phyloP scores from a whole-genome alignment of 2,329 filamentous ascomycete species.

The Exophiala spinifera region DNA sequence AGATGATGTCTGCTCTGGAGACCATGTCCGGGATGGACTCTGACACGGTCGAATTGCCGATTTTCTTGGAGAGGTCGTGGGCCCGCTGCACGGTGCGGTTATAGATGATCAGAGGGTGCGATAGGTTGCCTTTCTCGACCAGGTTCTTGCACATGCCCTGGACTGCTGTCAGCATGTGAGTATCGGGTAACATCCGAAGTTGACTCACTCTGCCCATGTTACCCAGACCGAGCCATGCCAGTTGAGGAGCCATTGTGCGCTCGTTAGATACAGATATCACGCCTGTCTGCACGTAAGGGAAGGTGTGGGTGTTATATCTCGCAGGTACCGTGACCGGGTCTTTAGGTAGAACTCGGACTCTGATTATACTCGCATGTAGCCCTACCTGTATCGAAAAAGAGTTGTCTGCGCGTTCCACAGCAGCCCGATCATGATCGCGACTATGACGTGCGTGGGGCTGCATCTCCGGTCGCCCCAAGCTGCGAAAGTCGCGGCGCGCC shows the following conservation, averaged over 20 bases:
- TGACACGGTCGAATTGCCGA: slow-evolving; percentile 57
- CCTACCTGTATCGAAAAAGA: too few species aligned
- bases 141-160: slow-evolving; percentile 84
- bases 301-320: too few species aligned
- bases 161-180: background rate
- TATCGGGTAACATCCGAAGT: background rate
- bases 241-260: slow-evolving; percentile 39
- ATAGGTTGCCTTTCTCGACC: slow-evolving; percentile 69
- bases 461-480: too few species aligned
- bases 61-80: slow-evolving; percentile 54
- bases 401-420: too few species aligned
- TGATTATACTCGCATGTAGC: background rate
- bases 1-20: slow-evolving; percentile 70
- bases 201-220: slow-evolving; percentile 78
- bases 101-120: slow-evolving; percentile 70
- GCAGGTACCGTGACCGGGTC: background rate
- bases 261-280: too few species aligned
- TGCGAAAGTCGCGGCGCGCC: too few species aligned
- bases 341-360: too few species aligned
- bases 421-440: too few species aligned
- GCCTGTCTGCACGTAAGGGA: too few species aligned
- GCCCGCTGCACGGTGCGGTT: slow-evolving; percentile 49
- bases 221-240: slow-evolving; percentile 79
- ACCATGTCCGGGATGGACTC: slow-evolving; percentile 65
- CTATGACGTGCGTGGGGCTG: too few species aligned